Evolutionary conservation across 371 early-diverging fungal genomes (phyloP).

Genomic region (Synchytrium microbalum): DNA sequence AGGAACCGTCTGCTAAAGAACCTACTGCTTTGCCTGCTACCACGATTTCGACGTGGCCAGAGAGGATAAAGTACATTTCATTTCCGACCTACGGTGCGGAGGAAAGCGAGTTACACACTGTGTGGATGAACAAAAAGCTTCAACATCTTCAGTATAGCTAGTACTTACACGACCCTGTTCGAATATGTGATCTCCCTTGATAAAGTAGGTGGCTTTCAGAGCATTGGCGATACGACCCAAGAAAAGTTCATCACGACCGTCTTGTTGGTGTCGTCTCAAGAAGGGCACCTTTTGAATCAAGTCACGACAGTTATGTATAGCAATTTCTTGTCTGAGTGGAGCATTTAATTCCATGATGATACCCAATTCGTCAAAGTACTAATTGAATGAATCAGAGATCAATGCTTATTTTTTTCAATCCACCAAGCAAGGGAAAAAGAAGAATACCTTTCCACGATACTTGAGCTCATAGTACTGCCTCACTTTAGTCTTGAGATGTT

Average conservation of each 20-base stretch:
- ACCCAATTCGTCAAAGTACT: neutral
- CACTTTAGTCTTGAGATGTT: conserved; percentile 14
- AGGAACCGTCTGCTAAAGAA: neutral
- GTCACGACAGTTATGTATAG: conserved; percentile 21
- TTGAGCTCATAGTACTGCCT: conserved; percentile 30
- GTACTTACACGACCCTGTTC: conserved; percentile 16
- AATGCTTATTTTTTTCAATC: no score
- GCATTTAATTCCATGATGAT: neutral
- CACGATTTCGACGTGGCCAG: conserved; percentile 11
- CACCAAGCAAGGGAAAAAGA: no score
- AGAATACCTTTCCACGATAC: conserved; percentile 32
- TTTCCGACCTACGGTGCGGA: conserved; percentile 25
- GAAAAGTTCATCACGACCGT: conserved; percentile 22
- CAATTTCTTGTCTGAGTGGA: conserved; percentile 14
- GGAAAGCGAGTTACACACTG: no score
- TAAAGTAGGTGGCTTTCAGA: conserved; percentile 14
- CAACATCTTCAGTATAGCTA: neutral
- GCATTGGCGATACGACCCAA: conserved; percentile 15
- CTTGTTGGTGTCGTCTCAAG: conserved; percentile 20
- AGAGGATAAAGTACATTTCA: conserved; percentile 28
- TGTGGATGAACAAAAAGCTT: neutral
- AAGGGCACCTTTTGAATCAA: conserved; percentile 24
- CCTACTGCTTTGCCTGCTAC: neutral
- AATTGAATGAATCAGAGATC: no score
- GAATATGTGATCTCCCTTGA: conserved; percentile 22